Base-by-base conservation (phyloP, 805 yeast species). In the Jamesozyma hellenica region DNA sequence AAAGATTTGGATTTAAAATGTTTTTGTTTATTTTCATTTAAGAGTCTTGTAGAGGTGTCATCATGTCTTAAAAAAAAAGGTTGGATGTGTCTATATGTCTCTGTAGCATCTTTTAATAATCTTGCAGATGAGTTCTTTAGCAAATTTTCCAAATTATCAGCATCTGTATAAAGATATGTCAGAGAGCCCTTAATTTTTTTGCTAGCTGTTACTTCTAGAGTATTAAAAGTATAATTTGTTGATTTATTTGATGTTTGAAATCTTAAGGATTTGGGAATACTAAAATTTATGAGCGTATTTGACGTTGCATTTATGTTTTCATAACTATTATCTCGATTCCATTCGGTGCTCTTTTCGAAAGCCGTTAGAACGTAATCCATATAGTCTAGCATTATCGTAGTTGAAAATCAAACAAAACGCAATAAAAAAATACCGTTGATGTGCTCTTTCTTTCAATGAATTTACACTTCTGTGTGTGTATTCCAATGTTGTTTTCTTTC, bases 301-400 rank as follows among this genome's bases (percentile, higher is more conserved):
- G 90, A 75, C 0, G 87, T 77, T n/a, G 80, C 78, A 2, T 80
- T 74, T 16, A 90, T 69, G 49, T 79, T 76, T 38, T 86, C 80
- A 53, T 82, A 86, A 28, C 82, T 72, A 58, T 82, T 82, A 47
- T 83, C 85, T 42, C 75, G 74, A 49, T 79, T 77, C 96, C 96
- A 88, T 4, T 71, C 71, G 1, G 94, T 78, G 18, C 80, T 58
- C 29, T 67, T 61, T 57, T 80, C 74, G 63, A 83, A 90, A 48
- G 83, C 74, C 60, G 72, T 69, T 49, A 80, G 79, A 26, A 90
- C 73, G 58, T 80, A 82, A 50, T 90, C 95, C 95, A 90, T 86
- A 64, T 82, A 88, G 32, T 75, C 72, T 45, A 78, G 66, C 96
- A 86, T 86, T 8, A 8, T 28, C 9, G 30, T 6, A 13, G 23